Evolutionary conservation across 176 grass and related monocot species (phyloP), one percentile per base, ranked within the genome.

Genomic region (Cenchrus americanus): DNA sequence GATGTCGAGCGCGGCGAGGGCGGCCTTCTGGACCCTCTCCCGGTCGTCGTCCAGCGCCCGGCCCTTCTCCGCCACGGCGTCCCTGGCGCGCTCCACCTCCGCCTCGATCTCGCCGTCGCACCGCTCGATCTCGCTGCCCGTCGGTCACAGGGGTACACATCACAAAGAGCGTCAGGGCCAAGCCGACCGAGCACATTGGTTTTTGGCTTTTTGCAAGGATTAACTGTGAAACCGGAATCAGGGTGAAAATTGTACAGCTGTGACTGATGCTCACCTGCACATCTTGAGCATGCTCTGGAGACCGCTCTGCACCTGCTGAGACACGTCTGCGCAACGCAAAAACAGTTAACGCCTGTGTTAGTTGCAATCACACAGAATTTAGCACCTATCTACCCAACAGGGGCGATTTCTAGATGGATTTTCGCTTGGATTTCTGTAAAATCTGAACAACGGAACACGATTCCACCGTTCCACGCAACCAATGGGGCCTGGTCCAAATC

Each of bases 251-350:
- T n/a, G 61, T 22, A 27, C 14, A 2, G 63, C 44, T n/a, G 14
- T 27, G 12, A 57, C 6, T 47, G 47, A 15, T 73, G 73, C 71
- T 62, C 26, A 91, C 92, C 84, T 87, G 55, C 89, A 87, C 92
- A 95, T 92, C 85, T 98, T 98, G 75, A 98, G 82, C 96, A 95
- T 93, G 85, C 44, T 82, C 69, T 98, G 87, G 46, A 98, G 84
- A 43, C 80, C 87, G 21, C 71, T 76, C 74, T 93, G 92, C 71
- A 98, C 82, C 89, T 93, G 96, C 78, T 93, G 85, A 78, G 92
- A 98, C 58, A 93, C 51, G 44, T 98, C 96, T 98, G 96, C 83
- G 14, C 26, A 80, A 47, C 12, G 23, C 26, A 1, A 72, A 63
- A 7, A 71, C 60, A 59, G 66, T 81, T 37, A 19, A 55, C 0